Base-by-base conservation (phyloP, 345 rosid genomes). In the Combretum micranthum region DNA sequence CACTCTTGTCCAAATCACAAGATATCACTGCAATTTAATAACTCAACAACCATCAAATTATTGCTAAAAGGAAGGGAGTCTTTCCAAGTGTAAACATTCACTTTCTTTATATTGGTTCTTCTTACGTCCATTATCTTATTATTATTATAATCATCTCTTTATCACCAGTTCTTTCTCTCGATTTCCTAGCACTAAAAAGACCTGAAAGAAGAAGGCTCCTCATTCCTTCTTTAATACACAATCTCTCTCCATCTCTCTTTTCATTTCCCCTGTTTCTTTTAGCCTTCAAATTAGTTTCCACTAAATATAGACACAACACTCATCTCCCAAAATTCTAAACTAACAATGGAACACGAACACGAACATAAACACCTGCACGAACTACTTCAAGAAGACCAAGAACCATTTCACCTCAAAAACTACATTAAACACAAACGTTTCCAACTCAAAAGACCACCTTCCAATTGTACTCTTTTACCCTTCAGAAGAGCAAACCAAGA, bases 341-440 rank as follows among this genome's bases (percentile, higher is more conserved):
- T 20, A 51, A 51, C 23, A 6, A 20, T 17, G 23, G 47, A 51
- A 20, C 56, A 1, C 6, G 4, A 50, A 32, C 39, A 32, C 39
- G 5, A 25, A 14, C 86, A 72, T 61, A 82, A 72, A 75, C 85
- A 76, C 26, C 65, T 93, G 51, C 77, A 73, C 14, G 86, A 93
- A 72, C 81, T 93, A 44, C 69, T 93, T 12, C 65, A 77, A 67
- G 94, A 93, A 62, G 94, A 93, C 62, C 99, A 93, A 68, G 97
- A 93, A 7, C 99, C 99, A 0, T 93, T 93, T 67, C 71, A 74
- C 32, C 91, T 93, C 64, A 71, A 73, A 17, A 82, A 67, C 67
- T 86, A 81, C 89, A 84, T 86, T 66, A 77, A 85, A 21, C 86
- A 83, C 63, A 67, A 72, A 43, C 73, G 79, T 46, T 63, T 62